Evolutionary conservation across 352 stramenopile genomes (phyloP).

Genomic region (Pythium folliculosum): DNA sequence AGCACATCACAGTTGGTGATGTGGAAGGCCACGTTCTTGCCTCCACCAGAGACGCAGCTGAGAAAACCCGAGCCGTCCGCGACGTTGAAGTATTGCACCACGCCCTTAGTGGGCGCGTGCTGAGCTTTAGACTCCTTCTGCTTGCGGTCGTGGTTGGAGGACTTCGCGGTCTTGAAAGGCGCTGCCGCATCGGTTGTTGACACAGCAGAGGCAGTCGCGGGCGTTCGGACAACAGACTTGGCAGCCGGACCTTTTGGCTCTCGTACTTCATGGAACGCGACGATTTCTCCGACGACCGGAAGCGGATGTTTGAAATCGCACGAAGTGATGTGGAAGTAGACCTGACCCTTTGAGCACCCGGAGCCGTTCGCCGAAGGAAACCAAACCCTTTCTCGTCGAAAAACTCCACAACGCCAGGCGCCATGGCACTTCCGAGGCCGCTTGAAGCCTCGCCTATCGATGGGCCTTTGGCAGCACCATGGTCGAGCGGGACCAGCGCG

Average conservation of each 20-base stretch:
- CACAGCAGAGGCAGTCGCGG: background rate
- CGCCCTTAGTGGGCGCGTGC: background rate
- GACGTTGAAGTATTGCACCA: constrained; percentile 1
- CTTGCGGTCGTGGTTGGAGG: no score
- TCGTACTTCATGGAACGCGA: constrained; percentile 1
- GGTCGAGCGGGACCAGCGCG: background rate
- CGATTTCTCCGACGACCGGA: background rate
- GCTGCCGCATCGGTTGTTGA: background rate
- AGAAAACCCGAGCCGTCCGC: constrained; percentile 1
- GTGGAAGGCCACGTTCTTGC: background rate
- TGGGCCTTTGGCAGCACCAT: background rate
- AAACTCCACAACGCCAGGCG: background rate
- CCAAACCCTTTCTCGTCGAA: constrained; percentile 5
- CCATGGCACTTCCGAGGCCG: background rate
- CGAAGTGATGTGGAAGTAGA: constrained; percentile 8
- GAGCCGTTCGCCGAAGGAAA: background rate
- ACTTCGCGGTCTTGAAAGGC: no score
- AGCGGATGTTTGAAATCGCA: background rate
- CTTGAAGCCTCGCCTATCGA: background rate
- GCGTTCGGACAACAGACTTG: background rate
- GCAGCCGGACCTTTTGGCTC: background rate
- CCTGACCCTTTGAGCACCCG: background rate
- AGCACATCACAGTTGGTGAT: constrained; percentile 3
- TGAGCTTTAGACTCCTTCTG: background rate
- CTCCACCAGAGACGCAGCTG: background rate